These are phyloP conservation scores for Chlorophyllum brunneum DNA, from an alignment of 768 basidiomycete species.

Conservation along the genomic window DNA sequence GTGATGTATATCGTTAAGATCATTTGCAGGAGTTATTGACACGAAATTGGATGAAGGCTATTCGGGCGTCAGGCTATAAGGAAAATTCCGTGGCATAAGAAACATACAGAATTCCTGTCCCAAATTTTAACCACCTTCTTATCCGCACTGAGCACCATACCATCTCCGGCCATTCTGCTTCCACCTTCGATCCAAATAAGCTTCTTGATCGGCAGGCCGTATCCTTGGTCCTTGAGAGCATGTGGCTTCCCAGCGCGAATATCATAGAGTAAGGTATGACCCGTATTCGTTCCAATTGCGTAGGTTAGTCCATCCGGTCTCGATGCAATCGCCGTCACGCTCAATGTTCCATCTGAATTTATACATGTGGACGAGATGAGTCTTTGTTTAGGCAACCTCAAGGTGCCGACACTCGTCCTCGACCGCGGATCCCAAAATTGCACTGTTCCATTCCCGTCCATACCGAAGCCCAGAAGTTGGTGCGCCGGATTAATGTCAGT, in stretches of 20 bases:
- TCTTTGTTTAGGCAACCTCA: slow-evolving; percentile 54
- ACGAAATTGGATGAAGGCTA: slow-evolving; percentile 85
- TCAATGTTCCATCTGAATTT: slow-evolving; percentile 33
- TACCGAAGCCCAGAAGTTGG: slow-evolving; percentile 83
- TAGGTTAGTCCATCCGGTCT: slow-evolving; percentile 88
- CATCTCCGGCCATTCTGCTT: slow-evolving; percentile 77
- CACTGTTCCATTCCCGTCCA: slow-evolving; percentile 82
- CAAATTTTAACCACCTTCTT: slow-evolving; percentile 98
- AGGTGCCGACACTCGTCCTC: slow-evolving; percentile 64
- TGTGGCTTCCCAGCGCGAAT: slow-evolving; percentile 81
- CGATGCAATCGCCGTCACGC: slow-evolving; percentile 83
- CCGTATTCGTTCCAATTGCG: slow-evolving; percentile 92
- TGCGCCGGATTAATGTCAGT: slow-evolving; percentile 94
- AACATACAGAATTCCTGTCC: slow-evolving; percentile 77
- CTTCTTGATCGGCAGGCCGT: slow-evolving; percentile 83
- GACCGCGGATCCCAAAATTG: slow-evolving; percentile 98
- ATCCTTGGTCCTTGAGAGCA: slow-evolving; percentile 94
- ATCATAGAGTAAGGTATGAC: slow-evolving; percentile 93
- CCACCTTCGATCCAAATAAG: slow-evolving; percentile 91
- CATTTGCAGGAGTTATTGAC: slow-evolving; percentile 86
- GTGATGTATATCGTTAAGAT: slow-evolving; percentile 90
- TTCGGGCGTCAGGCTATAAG: slow-evolving; percentile 12
- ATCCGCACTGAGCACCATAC: slow-evolving; percentile 88
- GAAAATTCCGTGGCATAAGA: background rate
- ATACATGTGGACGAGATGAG: slow-evolving; percentile 39